Conservation (phyloP, 257 asterid species). For the Solanum microdontum region DNA sequence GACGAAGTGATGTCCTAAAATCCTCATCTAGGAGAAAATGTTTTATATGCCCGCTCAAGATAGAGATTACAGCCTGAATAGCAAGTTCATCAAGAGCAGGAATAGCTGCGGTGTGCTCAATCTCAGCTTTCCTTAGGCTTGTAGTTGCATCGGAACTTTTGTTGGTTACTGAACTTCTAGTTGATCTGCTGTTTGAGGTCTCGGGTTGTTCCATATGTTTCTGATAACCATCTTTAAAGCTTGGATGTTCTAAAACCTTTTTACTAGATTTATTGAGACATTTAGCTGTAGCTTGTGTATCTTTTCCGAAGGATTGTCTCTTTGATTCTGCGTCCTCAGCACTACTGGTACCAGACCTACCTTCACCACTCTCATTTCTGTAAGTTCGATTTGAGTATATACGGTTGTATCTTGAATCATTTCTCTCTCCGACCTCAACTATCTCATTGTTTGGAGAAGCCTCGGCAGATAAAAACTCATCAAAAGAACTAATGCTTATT, state of each 20-base stretch:
- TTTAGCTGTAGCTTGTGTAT: constrained; percentile 8
- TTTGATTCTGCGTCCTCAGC: constrained; percentile 12
- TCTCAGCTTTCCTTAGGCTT: constrained; percentile 16
- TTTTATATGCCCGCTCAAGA: constrained; percentile 39
- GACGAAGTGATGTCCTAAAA: constrained; percentile 52
- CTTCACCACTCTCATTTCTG: constrained; percentile 15
- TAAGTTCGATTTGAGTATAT: constrained; percentile 27
- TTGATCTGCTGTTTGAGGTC: constrained; percentile 6
- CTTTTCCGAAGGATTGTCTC: background rate
- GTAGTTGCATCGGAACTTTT: constrained; percentile 12
- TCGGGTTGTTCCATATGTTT: constrained; percentile 13
- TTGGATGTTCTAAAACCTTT: background rate
- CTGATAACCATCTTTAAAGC: background rate
- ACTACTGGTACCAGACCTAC: background rate
- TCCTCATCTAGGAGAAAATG: constrained; percentile 48
- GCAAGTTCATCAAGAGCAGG: constrained; percentile 77
- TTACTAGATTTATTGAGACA: constrained; percentile 18
- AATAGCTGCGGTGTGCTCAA: constrained; percentile 22
- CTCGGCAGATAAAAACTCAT: constrained; percentile 15
- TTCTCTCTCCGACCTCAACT: constrained; percentile 30
- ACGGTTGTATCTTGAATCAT: constrained; percentile 10
- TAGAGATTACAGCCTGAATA: constrained; percentile 57
- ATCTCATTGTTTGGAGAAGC: constrained; percentile 29
- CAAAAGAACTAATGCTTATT: constrained; percentile 11
- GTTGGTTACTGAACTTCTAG: constrained; percentile 1